phyloP scores from a whole-genome alignment of 768 basidiomycete genomes.

The Candolleomyces efflorescens region DNA sequence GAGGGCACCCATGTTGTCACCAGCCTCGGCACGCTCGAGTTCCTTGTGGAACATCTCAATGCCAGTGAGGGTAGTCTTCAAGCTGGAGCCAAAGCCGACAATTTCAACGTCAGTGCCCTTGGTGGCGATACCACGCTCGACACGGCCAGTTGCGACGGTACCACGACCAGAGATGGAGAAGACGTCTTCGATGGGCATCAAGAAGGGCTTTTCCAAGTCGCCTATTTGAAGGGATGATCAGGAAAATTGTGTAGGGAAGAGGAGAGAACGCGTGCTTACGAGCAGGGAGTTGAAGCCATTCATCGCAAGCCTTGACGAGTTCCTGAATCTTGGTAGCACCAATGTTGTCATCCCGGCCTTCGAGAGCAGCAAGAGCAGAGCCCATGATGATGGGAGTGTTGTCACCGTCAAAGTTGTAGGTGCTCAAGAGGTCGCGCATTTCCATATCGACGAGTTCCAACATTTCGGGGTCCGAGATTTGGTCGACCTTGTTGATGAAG shows the following conservation, averaged over 20 bases:
- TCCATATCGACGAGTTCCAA: slow-evolving; percentile 99
- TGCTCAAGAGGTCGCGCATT: slow-evolving; percentile 91
- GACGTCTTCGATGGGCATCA: slow-evolving; percentile 93
- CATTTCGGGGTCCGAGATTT: slow-evolving; percentile 97
- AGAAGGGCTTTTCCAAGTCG: slow-evolving; percentile 97
- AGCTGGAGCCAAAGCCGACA: slow-evolving; percentile 71
- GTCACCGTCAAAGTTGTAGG: slow-evolving; percentile 96
- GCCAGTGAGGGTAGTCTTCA: slow-evolving; percentile 95
- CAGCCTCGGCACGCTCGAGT: slow-evolving; percentile 94
- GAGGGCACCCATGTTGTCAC: slow-evolving; percentile 98
- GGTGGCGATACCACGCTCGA: slow-evolving; percentile 86
- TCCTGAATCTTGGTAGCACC: slow-evolving; percentile 79
- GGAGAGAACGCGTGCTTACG: slow-evolving; percentile 51
- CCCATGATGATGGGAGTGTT: slow-evolving; percentile 98
- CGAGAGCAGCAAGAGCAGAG: slow-evolving; percentile 91
- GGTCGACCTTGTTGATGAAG: slow-evolving; percentile 99
- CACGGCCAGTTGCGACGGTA: slow-evolving; percentile 94
- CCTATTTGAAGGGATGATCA: too few species aligned
- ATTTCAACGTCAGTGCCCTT: slow-evolving; percentile 96
- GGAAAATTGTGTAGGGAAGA: too few species aligned
- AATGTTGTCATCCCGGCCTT: slow-evolving; percentile 76
- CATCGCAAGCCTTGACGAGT: slow-evolving; percentile 82
- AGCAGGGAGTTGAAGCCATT: slow-evolving; percentile 90
- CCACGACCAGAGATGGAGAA: slow-evolving; percentile 99
- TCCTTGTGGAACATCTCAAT: slow-evolving; percentile 98